These are phyloP conservation scores for Capsella rubella DNA, from an alignment of 441 rosid genomes.

Conservation along the genomic window DNA sequence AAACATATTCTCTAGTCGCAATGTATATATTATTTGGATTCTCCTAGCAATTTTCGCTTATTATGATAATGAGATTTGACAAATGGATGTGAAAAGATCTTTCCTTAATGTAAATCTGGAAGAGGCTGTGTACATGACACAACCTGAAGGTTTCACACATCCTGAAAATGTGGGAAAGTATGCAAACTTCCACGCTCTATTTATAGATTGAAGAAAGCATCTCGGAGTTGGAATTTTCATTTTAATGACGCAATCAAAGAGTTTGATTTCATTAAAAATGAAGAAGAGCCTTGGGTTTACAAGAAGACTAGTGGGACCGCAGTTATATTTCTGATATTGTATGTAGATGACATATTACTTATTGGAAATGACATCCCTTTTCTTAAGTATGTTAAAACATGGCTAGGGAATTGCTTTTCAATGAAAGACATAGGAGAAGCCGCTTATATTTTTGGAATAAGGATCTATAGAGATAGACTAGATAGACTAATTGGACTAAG, in stretches of 20 bases:
- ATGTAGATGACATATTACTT: no score
- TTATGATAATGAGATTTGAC: not conserved
- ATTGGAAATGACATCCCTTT: no score
- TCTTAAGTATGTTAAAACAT: no score
- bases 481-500: no score
- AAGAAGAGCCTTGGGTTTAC: not conserved
- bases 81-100: not conserved
- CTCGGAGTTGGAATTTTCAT: not conserved
- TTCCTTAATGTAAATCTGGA: not conserved
- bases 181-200: not conserved
- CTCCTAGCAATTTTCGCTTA: not conserved
- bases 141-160: not conserved
- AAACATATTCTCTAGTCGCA: not conserved
- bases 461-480: no score
- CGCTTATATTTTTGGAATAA: no score
- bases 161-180: not conserved
- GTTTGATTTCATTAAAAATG: not conserved
- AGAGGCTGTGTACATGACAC: constrained; percentile 6
- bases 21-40: not conserved
- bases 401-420: no score
- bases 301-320: no score
- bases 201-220: not conserved
- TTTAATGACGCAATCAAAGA: not conserved
- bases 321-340: no score
- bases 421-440: no score